Evolutionary conservation across 2,329 filamentous ascomycete species (phyloP), one percentile per base, ranked within the genome.

Genomic region (Penicillium sp.): DNA sequence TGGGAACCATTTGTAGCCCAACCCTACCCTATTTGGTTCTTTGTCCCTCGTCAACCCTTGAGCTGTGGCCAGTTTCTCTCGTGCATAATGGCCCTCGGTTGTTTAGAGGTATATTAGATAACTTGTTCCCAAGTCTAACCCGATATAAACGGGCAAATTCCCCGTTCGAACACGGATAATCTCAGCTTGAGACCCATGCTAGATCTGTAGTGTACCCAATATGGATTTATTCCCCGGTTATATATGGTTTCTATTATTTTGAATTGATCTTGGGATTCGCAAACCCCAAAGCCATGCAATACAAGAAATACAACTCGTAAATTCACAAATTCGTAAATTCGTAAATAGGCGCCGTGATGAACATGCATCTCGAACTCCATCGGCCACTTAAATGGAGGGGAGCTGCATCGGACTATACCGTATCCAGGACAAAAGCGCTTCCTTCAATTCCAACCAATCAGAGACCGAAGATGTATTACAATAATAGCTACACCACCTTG

Each of bases 281-380:
- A 16, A 34, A 34, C 5, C 33, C 13, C 13, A 34, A 13, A 31
- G 29, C 5, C 11, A 31, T 31, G 29, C 11, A 31, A 13, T 5
- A 13, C 29, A 31, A 31, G 29, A 31, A 31, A 31, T 31, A 13
- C 29, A 13, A 31, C 11, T 34, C 19, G 2, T 33, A 6, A 7
- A 23, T 34, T 15, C 25, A 7, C 7, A 25, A 25, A 25, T 2
- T 8, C 25, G 6, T 25, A 25, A 25, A 25, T 25, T 7, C 25
- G 15, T 45, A 25, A 33, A 36, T 57, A 57, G 43, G 54, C 54
- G 54, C 54, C 54, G 54, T 57, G 54, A 57, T 57, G 49, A 53
- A 16, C 49, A 47, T 53, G 54, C 54, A 53, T 52, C 29, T 41
- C n/a, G 19, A 31, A 29, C 29, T 46, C 23, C 27, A 33, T 31